Conservation (phyloP, 2,329 filamentous ascomycete species). For the Penicillium sp. region DNA sequence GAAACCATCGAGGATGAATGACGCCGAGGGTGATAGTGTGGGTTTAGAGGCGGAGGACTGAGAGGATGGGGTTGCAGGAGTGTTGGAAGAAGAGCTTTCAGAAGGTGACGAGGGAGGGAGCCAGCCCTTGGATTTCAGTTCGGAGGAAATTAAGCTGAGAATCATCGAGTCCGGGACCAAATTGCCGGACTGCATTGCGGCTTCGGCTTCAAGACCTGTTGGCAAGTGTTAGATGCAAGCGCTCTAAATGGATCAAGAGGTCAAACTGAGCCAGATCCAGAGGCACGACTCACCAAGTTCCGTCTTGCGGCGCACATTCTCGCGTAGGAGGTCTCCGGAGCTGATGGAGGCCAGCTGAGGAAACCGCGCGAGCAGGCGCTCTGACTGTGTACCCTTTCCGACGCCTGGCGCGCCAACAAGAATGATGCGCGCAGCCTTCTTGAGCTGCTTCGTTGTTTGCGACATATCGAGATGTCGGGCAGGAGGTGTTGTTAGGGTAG, state of each 20-base stretch:
- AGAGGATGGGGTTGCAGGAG: conserved; percentile 2
- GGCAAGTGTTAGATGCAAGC: conserved; percentile 17
- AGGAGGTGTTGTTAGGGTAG: background rate
- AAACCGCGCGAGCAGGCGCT: conserved; percentile 82
- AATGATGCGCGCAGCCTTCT: conserved; percentile 85
- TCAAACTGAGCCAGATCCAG: background rate
- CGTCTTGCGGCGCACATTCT: conserved; percentile 88
- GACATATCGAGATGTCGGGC: conserved; percentile 26
- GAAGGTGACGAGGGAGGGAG: conserved; percentile 55
- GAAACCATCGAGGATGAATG: conserved; percentile 95
- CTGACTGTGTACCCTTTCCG: conserved; percentile 94
- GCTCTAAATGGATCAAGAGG: background rate
- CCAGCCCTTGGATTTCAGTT: conserved; percentile 85
- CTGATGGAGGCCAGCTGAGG: conserved; percentile 89
- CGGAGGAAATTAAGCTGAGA: conserved; percentile 85
- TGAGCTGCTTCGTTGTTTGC: conserved; percentile 56
- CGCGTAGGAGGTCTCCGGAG: conserved; percentile 86
- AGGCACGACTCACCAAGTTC: conserved; percentile 66
- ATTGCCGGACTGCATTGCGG: conserved; percentile 80
- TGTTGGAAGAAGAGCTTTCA: conserved; percentile 14
- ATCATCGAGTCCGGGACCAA: conserved; percentile 94
- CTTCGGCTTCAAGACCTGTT: conserved; percentile 85
- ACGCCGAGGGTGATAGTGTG: conserved; percentile 72
- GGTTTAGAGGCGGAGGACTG: conserved; percentile 23
- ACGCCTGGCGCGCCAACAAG: conserved; percentile 95